These are phyloP conservation scores for Phytophthora pseudosyringae DNA, from an alignment of 352 stramenopile species.

Conservation along the genomic window DNA sequence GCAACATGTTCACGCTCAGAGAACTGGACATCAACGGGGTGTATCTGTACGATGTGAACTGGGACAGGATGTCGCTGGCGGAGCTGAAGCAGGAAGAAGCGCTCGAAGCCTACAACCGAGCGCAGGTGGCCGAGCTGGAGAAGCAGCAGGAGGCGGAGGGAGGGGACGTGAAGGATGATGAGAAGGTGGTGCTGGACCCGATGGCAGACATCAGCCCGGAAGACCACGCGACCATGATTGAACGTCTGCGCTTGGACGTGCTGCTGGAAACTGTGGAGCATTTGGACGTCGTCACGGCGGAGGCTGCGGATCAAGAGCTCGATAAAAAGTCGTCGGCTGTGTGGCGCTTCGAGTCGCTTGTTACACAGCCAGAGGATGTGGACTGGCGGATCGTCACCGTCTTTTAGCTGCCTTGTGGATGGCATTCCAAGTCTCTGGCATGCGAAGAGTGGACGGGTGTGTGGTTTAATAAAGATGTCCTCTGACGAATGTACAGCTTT, in stretches of 20 bases:
- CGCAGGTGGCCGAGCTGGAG: constrained; percentile 40
- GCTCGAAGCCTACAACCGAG: constrained; percentile 43
- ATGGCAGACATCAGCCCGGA: constrained; percentile 13
- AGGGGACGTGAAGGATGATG: background rate
- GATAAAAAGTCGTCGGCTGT: constrained; percentile 39
- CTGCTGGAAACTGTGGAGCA: constrained; percentile 36
- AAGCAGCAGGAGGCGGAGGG: constrained; percentile 28
- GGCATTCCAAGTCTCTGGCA: background rate
- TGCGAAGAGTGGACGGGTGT: background rate
- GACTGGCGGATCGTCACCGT: constrained; percentile 62
- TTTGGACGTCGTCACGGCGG: constrained; percentile 28
- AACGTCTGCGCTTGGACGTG: constrained; percentile 39
- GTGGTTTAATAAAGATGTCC: constrained; percentile 9
- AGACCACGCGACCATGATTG: constrained; percentile 27
- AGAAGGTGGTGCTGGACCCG: constrained; percentile 18
- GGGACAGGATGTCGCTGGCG: constrained; percentile 52
- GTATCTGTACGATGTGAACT: constrained; percentile 52
- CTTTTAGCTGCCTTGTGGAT: constrained; percentile 22
- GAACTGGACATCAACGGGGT: constrained; percentile 61
- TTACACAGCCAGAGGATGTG: constrained; percentile 56
- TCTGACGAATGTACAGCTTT: too few relatives aligned
- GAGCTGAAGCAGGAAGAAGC: constrained; percentile 51
- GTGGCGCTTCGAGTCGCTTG: constrained; percentile 56
- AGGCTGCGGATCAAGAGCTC: constrained; percentile 37
- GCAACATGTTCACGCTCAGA: constrained; percentile 54